Percentiles rank a stretch among this genome's conserved stretches.
phyloP scores from a whole-genome alignment of 768 basidiomycete genomes.

The Hygrocybe coccinea region DNA sequence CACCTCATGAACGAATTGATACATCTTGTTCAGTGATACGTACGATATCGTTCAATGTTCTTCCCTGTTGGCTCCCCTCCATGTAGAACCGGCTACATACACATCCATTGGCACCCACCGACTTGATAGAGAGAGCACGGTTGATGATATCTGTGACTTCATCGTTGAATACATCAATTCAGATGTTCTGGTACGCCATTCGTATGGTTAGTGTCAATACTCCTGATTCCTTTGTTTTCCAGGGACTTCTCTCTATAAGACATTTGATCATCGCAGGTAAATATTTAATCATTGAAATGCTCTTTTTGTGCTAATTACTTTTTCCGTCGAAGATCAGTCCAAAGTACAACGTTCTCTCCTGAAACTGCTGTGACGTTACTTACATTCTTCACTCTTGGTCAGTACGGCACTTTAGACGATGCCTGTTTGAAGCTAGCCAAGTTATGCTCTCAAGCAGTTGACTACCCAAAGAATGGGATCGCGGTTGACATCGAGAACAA shows the following conservation, averaged over 20 bases:
- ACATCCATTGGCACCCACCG: slow-evolving; percentile 30
- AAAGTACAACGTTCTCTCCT: slow-evolving; percentile 36
- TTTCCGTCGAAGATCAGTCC: slow-evolving; percentile 57
- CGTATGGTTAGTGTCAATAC: not conserved
- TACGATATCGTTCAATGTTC: slow-evolving; percentile 58
- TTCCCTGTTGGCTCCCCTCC: slow-evolving; percentile 49
- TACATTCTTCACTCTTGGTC: slow-evolving; percentile 1
- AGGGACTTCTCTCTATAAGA: slow-evolving; percentile 63
- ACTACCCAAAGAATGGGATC: slow-evolving; percentile 75
- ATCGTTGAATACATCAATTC: slow-evolving; percentile 81
- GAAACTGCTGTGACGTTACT: not conserved
- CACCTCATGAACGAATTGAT: not conserved
- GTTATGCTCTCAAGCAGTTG: slow-evolving; percentile 68
- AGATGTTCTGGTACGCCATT: slow-evolving; percentile 60
- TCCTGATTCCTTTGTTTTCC: slow-evolving; percentile 4
- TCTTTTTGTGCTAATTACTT: not conserved
- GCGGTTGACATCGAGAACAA: slow-evolving; percentile 49
- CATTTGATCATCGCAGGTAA: slow-evolving; percentile 68
- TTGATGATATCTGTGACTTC: slow-evolving; percentile 75
- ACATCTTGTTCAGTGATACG: slow-evolving; percentile 45
- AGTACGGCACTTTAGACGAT: slow-evolving; percentile 60
- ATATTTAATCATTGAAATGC: slow-evolving; percentile 16
- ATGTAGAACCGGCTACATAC: slow-evolving; percentile 53
- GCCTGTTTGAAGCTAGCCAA: slow-evolving; percentile 55
- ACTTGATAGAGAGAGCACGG: slow-evolving; percentile 47